A percentile compares a stretch with the other conserved stretches of the same genome.
Conservation (phyloP, 805 yeast species). For the Cyberlindnera bimundalis region DNA sequence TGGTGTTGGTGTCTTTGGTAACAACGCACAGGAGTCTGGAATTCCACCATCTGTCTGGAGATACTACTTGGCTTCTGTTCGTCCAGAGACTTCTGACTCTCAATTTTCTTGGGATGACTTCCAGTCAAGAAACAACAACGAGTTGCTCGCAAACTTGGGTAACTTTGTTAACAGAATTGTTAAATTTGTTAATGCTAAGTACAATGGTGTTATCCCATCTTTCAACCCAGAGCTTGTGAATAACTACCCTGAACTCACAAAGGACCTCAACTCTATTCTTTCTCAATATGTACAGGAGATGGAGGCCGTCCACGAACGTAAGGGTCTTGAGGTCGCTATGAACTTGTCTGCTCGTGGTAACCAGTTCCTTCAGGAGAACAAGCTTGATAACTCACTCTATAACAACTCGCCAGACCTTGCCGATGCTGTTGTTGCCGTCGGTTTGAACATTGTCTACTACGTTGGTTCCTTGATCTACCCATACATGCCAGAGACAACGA, state of each 20-base stretch:
- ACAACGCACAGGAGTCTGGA: slow-evolving; percentile 93
- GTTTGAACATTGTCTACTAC: slow-evolving; percentile 81
- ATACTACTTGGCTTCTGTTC: slow-evolving; percentile 84
- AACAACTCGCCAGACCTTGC: slow-evolving; percentile 72
- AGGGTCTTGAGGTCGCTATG: slow-evolving; percentile 91
- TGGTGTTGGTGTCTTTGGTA: slow-evolving; percentile 97
- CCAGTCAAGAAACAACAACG: slow-evolving; percentile 89
- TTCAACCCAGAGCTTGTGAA: slow-evolving; percentile 48
- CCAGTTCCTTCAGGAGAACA: slow-evolving; percentile 92
- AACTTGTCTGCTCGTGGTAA: slow-evolving; percentile 89
- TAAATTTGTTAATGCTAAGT: slow-evolving; percentile 86
- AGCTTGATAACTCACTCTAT: slow-evolving; percentile 84
- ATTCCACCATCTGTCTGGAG: slow-evolving; percentile 94
- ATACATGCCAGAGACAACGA: slow-evolving; percentile 82
- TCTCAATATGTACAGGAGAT: slow-evolving; percentile 60
- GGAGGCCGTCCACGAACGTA: slow-evolving; percentile 79
- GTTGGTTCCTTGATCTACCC: slow-evolving; percentile 83
- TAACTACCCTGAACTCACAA: slow-evolving; percentile 41
- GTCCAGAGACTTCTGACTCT: slow-evolving; percentile 96
- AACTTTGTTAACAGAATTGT: slow-evolving; percentile 93
- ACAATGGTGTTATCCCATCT: slow-evolving; percentile 83
- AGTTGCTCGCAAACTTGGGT: slow-evolving; percentile 92
- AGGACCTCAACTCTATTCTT: slow-evolving; percentile 63
- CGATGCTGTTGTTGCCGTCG: slow-evolving; percentile 91
- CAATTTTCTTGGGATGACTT: slow-evolving; percentile 98